Evolutionary conservation across 106 monocot genomes (phyloP).

Genomic region (Allium sativum): DNA sequence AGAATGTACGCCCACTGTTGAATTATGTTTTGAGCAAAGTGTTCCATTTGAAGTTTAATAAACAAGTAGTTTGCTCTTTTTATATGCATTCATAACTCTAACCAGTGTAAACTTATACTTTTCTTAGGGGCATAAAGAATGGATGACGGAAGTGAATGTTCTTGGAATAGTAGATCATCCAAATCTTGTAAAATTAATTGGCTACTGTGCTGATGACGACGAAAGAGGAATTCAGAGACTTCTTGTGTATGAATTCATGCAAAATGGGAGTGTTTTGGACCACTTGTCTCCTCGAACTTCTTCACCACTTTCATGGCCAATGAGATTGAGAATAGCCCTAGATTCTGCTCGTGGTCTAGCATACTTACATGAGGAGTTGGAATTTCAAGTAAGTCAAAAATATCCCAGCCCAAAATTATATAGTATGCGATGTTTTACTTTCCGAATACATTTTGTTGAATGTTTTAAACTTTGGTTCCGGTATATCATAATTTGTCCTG

Average conservation of each 20-base stretch:
- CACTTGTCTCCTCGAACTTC: conserved; percentile 14
- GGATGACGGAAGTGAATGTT: conserved; percentile 24
- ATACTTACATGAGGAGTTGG: conserved; percentile 23
- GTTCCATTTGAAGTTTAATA: no score
- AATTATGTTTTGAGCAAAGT: no score
- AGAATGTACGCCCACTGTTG: no score
- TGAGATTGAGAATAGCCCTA: conserved; percentile 27
- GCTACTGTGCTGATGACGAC: conserved; percentile 31
- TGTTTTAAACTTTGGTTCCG: no score
- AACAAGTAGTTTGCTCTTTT: no score
- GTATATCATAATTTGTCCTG: no score
- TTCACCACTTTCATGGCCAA: conserved; percentile 18
- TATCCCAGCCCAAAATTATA: neutral
- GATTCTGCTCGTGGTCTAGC: conserved; percentile 26
- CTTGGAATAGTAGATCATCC: conserved; percentile 27
- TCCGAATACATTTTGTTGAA: no score
- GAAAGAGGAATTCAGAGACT: conserved; percentile 26
- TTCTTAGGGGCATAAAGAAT: conserved; percentile 27
- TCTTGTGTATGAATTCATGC: conserved; percentile 30
- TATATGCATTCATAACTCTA: no score
- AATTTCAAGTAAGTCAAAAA: conserved; percentile 15
- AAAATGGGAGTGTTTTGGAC: conserved; percentile 24
- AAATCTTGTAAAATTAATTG: conserved; percentile 24
- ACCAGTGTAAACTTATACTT: neutral
- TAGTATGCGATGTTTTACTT: no score